phyloP scores from a whole-genome alignment of 805 yeast genomes.

The Kodamaea kakaduensis region DNA sequence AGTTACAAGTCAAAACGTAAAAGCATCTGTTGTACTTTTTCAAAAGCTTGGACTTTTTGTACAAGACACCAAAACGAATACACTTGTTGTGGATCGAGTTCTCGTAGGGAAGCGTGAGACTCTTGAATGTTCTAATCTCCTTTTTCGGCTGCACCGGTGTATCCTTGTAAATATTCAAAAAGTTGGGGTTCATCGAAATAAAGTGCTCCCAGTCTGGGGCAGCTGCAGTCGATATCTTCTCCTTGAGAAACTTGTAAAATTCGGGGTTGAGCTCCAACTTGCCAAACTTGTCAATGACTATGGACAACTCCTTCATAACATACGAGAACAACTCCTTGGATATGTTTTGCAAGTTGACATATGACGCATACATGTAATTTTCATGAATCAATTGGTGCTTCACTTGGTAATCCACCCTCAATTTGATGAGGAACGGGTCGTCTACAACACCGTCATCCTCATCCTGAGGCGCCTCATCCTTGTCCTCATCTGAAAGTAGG shows the following conservation, averaged over 20 bases:
- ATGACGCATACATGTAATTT: slow-evolving; percentile 40
- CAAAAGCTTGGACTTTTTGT: slow-evolving; percentile 38
- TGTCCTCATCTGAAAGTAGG: slow-evolving; percentile 15
- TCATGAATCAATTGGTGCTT: slow-evolving; percentile 40
- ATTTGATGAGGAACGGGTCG: slow-evolving; percentile 41
- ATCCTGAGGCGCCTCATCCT: slow-evolving; percentile 17
- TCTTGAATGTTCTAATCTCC: slow-evolving; percentile 19
- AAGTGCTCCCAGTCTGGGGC: slow-evolving; percentile 37
- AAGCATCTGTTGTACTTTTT: slow-evolving; percentile 36
- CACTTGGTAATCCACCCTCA: slow-evolving; percentile 37
- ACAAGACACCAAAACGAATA: slow-evolving; percentile 37
- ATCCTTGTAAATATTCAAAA: slow-evolving; percentile 20
- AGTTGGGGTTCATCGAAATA: slow-evolving; percentile 28
- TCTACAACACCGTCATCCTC: slow-evolving; percentile 27
- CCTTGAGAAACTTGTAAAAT: slow-evolving; percentile 23
- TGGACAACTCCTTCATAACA: slow-evolving; percentile 34
- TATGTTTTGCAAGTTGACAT: slow-evolving; percentile 38
- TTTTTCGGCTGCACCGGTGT: slow-evolving; percentile 15
- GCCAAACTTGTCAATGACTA: slow-evolving; percentile 31
- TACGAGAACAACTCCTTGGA: slow-evolving; percentile 35
- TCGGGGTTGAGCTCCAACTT: slow-evolving; percentile 23
- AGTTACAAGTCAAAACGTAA: slow-evolving; percentile 40
- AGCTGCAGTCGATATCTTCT: slow-evolving; percentile 23
- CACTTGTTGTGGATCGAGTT: slow-evolving; percentile 37
- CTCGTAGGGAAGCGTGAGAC: slow-evolving; percentile 31